Percentiles rank a stretch among this genome's conserved stretches.
phyloP scores from a whole-genome alignment of 768 basidiomycete genomes.

The Pulveroboletus sp. region DNA sequence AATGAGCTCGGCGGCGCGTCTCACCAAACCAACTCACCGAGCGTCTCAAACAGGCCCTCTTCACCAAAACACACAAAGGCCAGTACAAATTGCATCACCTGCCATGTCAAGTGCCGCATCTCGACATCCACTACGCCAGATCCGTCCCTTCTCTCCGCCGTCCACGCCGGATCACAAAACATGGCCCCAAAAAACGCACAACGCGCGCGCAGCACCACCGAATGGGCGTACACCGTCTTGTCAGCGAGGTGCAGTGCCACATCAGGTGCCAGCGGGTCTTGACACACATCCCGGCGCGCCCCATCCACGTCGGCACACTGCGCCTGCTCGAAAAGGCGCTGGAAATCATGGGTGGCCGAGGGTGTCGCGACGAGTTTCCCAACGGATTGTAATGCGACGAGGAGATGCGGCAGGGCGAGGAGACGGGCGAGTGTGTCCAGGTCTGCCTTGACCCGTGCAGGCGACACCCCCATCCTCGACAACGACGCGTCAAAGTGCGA shows the following conservation, averaged over 20 bases:
- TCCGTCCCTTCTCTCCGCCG: slow-evolving; percentile 51
- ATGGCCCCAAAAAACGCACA: slow-evolving; percentile 83
- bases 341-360: slow-evolving; percentile 51
- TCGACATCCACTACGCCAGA: slow-evolving; percentile 60
- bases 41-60: slow-evolving; percentile 66
- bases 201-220: slow-evolving; percentile 74
- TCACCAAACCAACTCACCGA: slow-evolving; percentile 47
- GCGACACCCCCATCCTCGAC: slow-evolving; percentile 38
- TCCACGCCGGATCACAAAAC: slow-evolving; percentile 85
- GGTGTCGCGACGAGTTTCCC: slow-evolving; percentile 53
- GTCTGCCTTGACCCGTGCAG: slow-evolving; percentile 57
- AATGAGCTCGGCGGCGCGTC: not conserved
- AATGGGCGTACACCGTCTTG: slow-evolving; percentile 62
- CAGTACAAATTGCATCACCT: slow-evolving; percentile 72
- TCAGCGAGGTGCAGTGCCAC: slow-evolving; percentile 73
- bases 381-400: slow-evolving; percentile 53
- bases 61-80: slow-evolving; percentile 74
- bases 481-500: slow-evolving; percentile 41
- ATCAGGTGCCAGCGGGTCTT: slow-evolving; percentile 52
- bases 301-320: slow-evolving; percentile 4
- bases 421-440: slow-evolving; percentile 55
- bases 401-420: slow-evolving; percentile 57
- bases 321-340: slow-evolving; percentile 41
- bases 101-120: slow-evolving; percentile 70
- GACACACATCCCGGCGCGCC: slow-evolving; percentile 3